A percentile compares a stretch with the other conserved stretches of the same genome.
Conservation (phyloP, 129 eudicot genomes). For the Helichrysum umbraculigerum region DNA sequence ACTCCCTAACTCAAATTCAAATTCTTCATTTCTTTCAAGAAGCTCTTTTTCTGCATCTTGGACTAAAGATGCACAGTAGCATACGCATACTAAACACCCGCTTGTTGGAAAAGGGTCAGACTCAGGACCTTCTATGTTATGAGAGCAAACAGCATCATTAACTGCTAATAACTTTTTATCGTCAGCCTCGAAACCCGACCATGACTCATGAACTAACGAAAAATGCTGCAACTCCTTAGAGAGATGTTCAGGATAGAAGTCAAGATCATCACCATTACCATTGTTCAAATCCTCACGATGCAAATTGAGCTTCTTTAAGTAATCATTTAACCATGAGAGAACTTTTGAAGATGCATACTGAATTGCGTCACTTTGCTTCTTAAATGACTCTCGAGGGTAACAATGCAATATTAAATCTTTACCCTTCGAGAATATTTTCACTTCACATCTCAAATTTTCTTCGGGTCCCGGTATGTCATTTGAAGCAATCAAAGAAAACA, state of each 20-base stretch:
- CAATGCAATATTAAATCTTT: slow-evolving; percentile 54
- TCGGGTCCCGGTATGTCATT: slow-evolving; percentile 19
- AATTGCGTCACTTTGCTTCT: slow-evolving; percentile 76
- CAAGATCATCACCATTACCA: slow-evolving; percentile 49
- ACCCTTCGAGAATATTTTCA: slow-evolving; percentile 62
- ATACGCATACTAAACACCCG: slow-evolving; percentile 72
- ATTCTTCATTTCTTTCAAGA: slow-evolving; percentile 69
- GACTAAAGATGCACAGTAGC: slow-evolving; percentile 51
- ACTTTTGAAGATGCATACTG: slow-evolving; percentile 62
- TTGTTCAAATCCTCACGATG: slow-evolving; percentile 41
- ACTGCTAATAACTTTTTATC: slow-evolving; percentile 6
- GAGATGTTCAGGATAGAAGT: slow-evolving; percentile 43
- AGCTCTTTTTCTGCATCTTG: slow-evolving; percentile 46
- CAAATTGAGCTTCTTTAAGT: slow-evolving; percentile 44
- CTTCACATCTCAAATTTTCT: slow-evolving; percentile 60
- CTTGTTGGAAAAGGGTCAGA: slow-evolving; percentile 51
- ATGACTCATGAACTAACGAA: slow-evolving; percentile 36
- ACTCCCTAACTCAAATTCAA: slow-evolving; percentile 86
- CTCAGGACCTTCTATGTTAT: slow-evolving; percentile 47
- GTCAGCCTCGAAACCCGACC: slow-evolving; percentile 23
- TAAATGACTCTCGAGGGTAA: slow-evolving; percentile 56
- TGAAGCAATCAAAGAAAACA: slow-evolving; percentile 38
- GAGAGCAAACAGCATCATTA: slow-evolving; percentile 9
- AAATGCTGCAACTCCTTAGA: slow-evolving; percentile 47
- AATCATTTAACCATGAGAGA: slow-evolving; percentile 58